Evolutionary conservation across 768 basidiomycete genomes (phyloP).

Genomic region (Suillus americanus): DNA sequence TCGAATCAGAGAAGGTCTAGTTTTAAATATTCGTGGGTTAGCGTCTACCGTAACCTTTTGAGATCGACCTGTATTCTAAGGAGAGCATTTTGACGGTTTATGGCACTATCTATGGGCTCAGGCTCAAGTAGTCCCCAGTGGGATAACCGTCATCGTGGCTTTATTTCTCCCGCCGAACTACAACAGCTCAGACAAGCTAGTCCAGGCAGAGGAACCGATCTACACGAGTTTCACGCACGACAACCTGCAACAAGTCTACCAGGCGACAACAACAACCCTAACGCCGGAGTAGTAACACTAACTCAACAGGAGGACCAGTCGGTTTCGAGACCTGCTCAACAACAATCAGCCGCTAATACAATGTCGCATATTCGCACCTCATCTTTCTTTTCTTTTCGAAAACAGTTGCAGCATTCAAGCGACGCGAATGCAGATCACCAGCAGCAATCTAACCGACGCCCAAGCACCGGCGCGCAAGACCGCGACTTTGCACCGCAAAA

Average conservation of each 20-base stretch:
- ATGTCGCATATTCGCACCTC: slow-evolving; percentile 52
- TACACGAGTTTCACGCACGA: slow-evolving; percentile 36
- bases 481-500: slow-evolving; percentile 30
- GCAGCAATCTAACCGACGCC: slow-evolving; percentile 11
- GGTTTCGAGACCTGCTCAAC: slow-evolving; percentile 15
- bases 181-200: slow-evolving; percentile 35
- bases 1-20: slow-evolving; percentile 1
- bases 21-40: slow-evolving; percentile 3
- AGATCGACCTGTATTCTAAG: not conserved
- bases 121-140: slow-evolving; percentile 34
- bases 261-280: slow-evolving; percentile 4
- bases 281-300: slow-evolving; percentile 7
- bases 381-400: slow-evolving; percentile 66
- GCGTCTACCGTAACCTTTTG: slow-evolving; percentile 1
- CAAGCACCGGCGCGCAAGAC: slow-evolving; percentile 10
- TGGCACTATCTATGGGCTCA: not conserved
- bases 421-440: slow-evolving; percentile 21
- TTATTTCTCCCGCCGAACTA: slow-evolving; percentile 33
- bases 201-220: slow-evolving; percentile 26
- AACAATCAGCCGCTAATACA: slow-evolving; percentile 14
- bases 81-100: not conserved
- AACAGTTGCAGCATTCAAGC: slow-evolving; percentile 32
- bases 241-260: slow-evolving; percentile 14
- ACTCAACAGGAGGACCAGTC: slow-evolving; percentile 39
- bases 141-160: slow-evolving; percentile 34